Evolutionary conservation across 345 rosid species (phyloP), one percentile per base, ranked within the genome.

Genomic region (Iberis pinnata): DNA sequence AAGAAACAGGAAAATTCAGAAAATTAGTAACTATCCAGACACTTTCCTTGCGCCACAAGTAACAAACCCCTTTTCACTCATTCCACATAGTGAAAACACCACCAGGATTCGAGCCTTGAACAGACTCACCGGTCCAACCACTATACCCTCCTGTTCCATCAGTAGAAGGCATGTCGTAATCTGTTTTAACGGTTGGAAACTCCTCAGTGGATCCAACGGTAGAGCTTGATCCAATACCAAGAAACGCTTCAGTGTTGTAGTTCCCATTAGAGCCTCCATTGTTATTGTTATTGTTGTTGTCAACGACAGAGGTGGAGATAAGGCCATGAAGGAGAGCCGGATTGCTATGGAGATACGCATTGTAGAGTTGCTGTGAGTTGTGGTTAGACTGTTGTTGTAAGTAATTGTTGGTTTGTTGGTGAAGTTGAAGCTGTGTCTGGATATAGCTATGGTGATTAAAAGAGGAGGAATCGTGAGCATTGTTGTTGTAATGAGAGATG

Each of bases 31-130:
- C 27, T 20, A 55, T 15, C 9, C n/a, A 26, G 59, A 43, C 61
- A 20, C 14, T 38, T 57, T 43, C 44, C 55, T 39, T 59, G 45
- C 8, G 44, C 2, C 12, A 8, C 66, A 60, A 53, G 71, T 36
- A 67, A 53, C 50, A 37, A 11, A 41, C n/a, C 50, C 14, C 14
- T 6, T 75, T 49, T 65, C 52, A 90, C 11, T 83, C 94, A 57
- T 81, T 88, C 97, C 98, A 92, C 90, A 81, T 92, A 32, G 88
- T 73, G 57, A 85, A 92, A 63, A 77, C 78, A 13, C 78, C 74
- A 8, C 77, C 76, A 12, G 88, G 78, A n/a, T n/a, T n/a, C n/a
- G n/a, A n/a, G n/a, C n/a, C n/a, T n/a, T n/a, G n/a, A 59, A 74
- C 82, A 8, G 96, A 64, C 13, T 84, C 95, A 3, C 76, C 81